Percentiles rank a stretch among this genome's conserved stretches.
Evolutionary conservation across 2,329 filamentous ascomycete genomes (phyloP).

Genomic region (Trichoderma koningiopsis): DNA sequence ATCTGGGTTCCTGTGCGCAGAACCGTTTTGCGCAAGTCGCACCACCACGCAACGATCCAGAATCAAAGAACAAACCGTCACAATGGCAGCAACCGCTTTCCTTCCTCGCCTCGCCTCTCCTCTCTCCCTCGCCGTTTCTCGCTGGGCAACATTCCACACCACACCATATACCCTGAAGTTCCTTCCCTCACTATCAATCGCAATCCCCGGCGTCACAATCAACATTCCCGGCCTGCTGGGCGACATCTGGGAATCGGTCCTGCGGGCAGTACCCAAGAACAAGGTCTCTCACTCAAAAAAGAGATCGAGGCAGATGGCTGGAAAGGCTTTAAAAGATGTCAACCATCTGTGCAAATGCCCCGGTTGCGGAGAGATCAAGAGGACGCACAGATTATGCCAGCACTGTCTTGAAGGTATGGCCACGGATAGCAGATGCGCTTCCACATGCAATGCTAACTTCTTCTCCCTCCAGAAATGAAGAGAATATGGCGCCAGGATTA

Average conservation of each 20-base stretch:
- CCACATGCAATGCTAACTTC: neutral
- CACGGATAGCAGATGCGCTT: neutral
- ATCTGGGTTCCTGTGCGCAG: neutral
- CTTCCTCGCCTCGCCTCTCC: conserved; percentile 56
- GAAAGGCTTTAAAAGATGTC: conserved; percentile 91
- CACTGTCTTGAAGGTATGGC: conserved; percentile 79
- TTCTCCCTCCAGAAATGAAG: conserved; percentile 46
- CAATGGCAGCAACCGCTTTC: conserved; percentile 55
- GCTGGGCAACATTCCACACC: conserved; percentile 48
- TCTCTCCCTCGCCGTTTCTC: conserved; percentile 45
- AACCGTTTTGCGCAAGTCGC: conserved; percentile 19
- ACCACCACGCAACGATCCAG: conserved; percentile 1
- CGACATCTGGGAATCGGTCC: conserved; percentile 88
- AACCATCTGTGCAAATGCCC: conserved; percentile 86
- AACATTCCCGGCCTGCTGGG: conserved; percentile 64
- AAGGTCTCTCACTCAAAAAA: conserved; percentile 98
- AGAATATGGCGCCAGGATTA: conserved; percentile 48
- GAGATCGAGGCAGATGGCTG: conserved; percentile 89
- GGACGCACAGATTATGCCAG: conserved; percentile 84
- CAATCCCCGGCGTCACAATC: conserved; percentile 62
- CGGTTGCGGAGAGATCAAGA: conserved; percentile 83
- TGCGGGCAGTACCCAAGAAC: conserved; percentile 95
- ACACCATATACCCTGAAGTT: conserved; percentile 51
- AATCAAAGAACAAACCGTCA: conserved; percentile 29
- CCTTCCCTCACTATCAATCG: conserved; percentile 57